Evolutionary conservation across 2,329 filamentous ascomycete genomes (phyloP).

Genomic region (Myriosclerotinia scirpicola): DNA sequence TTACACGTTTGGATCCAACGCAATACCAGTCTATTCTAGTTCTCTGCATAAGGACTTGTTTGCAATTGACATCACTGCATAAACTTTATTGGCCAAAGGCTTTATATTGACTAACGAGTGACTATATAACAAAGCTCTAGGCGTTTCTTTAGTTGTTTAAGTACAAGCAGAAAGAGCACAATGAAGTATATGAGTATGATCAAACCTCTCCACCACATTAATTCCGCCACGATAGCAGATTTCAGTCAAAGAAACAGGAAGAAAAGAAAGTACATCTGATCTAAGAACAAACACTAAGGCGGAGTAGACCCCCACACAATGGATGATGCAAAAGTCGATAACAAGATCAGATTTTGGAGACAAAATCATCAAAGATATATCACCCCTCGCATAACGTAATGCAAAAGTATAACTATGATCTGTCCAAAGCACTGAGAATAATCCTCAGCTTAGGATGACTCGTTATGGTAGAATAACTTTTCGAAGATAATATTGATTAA

Average conservation of each 20-base stretch:
- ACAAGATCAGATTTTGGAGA: conserved; percentile 31
- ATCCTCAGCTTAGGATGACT: conserved; percentile 57
- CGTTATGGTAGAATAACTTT: conserved; percentile 46
- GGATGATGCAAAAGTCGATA: conserved; percentile 32
- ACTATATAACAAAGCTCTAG: conserved; percentile 41
- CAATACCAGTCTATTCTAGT: not conserved
- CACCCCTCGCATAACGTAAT: conserved; percentile 32
- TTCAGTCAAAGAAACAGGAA: conserved; percentile 27
- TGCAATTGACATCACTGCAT: not conserved
- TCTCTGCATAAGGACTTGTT: not conserved
- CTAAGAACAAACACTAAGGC: conserved; percentile 31
- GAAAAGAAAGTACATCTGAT: conserved; percentile 23
- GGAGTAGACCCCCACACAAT: conserved; percentile 36
- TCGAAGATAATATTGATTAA: conserved; percentile 41
- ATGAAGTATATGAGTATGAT: conserved; percentile 37
- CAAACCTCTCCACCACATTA: conserved; percentile 33
- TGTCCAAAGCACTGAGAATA: conserved; percentile 59
- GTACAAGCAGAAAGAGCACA: conserved; percentile 35
- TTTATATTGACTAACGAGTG: conserved; percentile 40
- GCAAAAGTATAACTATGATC: conserved; percentile 62
- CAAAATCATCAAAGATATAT: conserved; percentile 31
- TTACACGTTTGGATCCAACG: not conserved
- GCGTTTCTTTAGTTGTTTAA: conserved; percentile 24
- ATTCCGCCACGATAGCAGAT: conserved; percentile 30
- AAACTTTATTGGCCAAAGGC: conserved; percentile 24